A percentile compares a stretch with the other conserved stretches of the same genome.
Evolutionary conservation across 2,329 filamentous ascomycete species (phyloP).

Genomic region (Bisporella sp.): DNA sequence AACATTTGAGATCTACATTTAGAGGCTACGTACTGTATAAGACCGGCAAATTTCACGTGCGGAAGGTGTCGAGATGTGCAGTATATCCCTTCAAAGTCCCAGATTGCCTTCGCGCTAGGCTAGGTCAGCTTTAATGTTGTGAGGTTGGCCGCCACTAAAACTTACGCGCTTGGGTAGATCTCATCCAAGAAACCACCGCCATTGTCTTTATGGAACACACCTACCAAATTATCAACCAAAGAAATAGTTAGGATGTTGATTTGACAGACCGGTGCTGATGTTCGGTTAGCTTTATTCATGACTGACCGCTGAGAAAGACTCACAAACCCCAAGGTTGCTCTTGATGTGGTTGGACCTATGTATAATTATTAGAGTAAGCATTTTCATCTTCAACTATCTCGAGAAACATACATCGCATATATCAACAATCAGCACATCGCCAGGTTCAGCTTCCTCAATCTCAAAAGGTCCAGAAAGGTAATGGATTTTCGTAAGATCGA

Average conservation of each 20-base stretch:
- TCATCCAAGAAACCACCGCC: conserved; percentile 87
- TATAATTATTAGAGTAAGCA: neutral
- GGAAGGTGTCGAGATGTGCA: conserved; percentile 84
- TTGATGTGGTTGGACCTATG: conserved; percentile 69
- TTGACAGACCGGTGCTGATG: too few relatives aligned
- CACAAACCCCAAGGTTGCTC: conserved; percentile 62
- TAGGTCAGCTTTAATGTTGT: too few relatives aligned
- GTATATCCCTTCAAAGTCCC: conserved; percentile 72
- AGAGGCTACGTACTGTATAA: conserved; percentile 54
- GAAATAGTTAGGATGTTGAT: too few relatives aligned
- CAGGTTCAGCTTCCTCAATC: conserved; percentile 74
- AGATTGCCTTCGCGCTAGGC: conserved; percentile 58
- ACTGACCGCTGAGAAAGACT: too few relatives aligned
- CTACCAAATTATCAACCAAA: conserved; percentile 3
- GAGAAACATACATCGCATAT: conserved; percentile 49
- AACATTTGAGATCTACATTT: too few relatives aligned
- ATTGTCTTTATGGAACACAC: conserved; percentile 64
- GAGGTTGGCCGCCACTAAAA: conserved; percentile 1
- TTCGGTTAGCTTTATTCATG: too few relatives aligned
- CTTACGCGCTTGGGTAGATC: conserved; percentile 73
- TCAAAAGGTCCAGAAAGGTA: conserved; percentile 89
- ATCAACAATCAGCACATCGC: conserved; percentile 72
- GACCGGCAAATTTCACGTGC: conserved; percentile 76
- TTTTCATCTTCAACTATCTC: neutral
- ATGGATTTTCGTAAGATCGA: conserved; percentile 78